Evolutionary conservation across 805 yeast species (phyloP).

Genomic region (Starmerella vaccinii): DNA sequence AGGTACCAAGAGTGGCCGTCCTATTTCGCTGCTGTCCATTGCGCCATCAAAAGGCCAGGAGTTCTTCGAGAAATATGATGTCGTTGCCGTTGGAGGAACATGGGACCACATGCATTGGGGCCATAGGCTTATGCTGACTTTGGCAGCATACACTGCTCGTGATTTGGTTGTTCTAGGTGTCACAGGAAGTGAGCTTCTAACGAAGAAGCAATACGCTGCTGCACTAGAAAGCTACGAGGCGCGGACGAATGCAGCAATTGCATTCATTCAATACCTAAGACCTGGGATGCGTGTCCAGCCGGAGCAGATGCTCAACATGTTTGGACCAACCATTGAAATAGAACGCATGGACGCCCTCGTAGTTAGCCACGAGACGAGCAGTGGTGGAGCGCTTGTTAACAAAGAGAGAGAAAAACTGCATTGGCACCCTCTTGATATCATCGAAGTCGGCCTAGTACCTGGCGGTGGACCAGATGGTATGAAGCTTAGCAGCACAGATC

Average conservation of each 20-base stretch:
- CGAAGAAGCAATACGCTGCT: slow-evolving; percentile 63
- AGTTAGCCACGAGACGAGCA: slow-evolving; percentile 65
- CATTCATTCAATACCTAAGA: slow-evolving; percentile 42
- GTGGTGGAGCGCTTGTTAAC: slow-evolving; percentile 70
- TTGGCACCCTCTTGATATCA: slow-evolving; percentile 42
- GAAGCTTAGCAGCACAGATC: slow-evolving; percentile 76
- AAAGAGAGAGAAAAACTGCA: slow-evolving; percentile 48
- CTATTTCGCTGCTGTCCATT: neutral
- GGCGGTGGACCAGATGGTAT: slow-evolving; percentile 39
- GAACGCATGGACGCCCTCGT: slow-evolving; percentile 68
- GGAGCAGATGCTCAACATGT: slow-evolving; percentile 65
- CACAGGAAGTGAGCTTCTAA: slow-evolving; percentile 63
- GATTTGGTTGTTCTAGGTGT: slow-evolving; percentile 63
- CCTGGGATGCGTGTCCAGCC: slow-evolving; percentile 43
- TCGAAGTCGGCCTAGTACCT: slow-evolving; percentile 52
- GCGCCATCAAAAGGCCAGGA: neutral
- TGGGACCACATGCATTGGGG: slow-evolving; percentile 96
- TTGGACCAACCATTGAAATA: slow-evolving; percentile 85
- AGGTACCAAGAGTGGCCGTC: neutral
- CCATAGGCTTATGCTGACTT: slow-evolving; percentile 71
- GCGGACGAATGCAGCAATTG: slow-evolving; percentile 40
- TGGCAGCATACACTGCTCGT: slow-evolving; percentile 54
- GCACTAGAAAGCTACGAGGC: slow-evolving; percentile 47
- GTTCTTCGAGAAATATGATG: neutral
- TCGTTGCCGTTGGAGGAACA: slow-evolving; percentile 75